phyloP scores from a whole-genome alignment of 73 alveolate genomes.

The Tetrahymena borealis region DNA sequence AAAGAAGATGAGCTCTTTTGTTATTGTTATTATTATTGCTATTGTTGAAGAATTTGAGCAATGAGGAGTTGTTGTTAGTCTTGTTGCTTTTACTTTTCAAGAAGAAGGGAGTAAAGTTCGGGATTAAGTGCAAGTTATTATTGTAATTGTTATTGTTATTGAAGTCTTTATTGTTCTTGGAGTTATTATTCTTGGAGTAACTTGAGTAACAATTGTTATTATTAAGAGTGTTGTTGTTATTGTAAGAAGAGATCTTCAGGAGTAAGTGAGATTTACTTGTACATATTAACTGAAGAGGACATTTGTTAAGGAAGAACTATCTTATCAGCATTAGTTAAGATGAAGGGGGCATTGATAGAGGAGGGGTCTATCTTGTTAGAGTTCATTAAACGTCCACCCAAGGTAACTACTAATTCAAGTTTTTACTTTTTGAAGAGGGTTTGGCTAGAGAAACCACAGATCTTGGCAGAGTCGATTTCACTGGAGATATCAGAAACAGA shows the following conservation, averaged over 20 bases:
- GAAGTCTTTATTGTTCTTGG: neutral
- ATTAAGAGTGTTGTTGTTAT: constrained; percentile 6
- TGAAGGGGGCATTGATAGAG: neutral
- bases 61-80: neutral
- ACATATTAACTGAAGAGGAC: neutral
- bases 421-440: neutral
- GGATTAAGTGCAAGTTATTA: neutral
- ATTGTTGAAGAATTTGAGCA: constrained; percentile 2
- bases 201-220: neutral
- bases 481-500: neutral
- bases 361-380: neutral
- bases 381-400: constrained; percentile 3
- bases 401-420: neutral
- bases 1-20: neutral
- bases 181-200: neutral
- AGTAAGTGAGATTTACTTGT: neutral
- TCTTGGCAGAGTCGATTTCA: neutral
- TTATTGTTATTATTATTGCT: neutral
- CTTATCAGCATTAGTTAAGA: neutral
- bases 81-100: constrained; percentile 1
- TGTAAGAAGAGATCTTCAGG: constrained; percentile 7
- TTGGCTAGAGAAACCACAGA: neutral
- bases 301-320: neutral
- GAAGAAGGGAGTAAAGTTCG: neutral
- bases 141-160: neutral